These are phyloP conservation scores for Saccharomyces paradoxus DNA, from an alignment of 805 yeast species.

Conservation along the genomic window DNA sequence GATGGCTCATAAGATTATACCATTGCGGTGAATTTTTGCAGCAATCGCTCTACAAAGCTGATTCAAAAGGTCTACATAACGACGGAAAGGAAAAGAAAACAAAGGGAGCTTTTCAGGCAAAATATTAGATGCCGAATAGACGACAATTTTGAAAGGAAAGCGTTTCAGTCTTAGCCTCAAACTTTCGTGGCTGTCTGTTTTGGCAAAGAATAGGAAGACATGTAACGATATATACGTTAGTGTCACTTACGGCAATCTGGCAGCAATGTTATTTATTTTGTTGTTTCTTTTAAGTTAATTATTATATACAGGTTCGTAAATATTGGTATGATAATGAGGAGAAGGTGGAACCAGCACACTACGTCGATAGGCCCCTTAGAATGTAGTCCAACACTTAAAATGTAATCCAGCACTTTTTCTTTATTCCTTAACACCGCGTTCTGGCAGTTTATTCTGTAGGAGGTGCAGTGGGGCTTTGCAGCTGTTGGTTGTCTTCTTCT, in stretches of 20 bases:
- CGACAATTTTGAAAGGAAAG: neutral
- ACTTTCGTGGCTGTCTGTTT: neutral
- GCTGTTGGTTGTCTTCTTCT: slow-evolving; percentile 1
- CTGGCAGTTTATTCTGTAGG: neutral
- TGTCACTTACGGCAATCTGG: neutral
- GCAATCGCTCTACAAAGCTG: slow-evolving; percentile 23
- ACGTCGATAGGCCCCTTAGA: neutral
- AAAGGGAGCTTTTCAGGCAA: slow-evolving; percentile 18
- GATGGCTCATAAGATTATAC: slow-evolving; percentile 26
- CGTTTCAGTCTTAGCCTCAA: neutral
- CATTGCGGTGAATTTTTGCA: slow-evolving; percentile 30
- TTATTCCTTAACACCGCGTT: neutral
- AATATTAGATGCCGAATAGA: slow-evolving; percentile 1
- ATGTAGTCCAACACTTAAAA: neutral
- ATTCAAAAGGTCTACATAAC: slow-evolving; percentile 25
- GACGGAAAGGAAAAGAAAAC: slow-evolving; percentile 21
- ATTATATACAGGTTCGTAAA: neutral
- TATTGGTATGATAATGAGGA: neutral
- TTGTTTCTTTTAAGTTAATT: neutral
- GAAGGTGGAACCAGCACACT: neutral
- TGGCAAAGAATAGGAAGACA: neutral
- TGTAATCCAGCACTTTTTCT: neutral
- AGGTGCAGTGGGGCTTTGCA: neutral
- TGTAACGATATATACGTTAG: neutral
- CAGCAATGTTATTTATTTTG: neutral